Conservation (phyloP, 805 yeast genomes). For the Saturnispora zaruensis region DNA sequence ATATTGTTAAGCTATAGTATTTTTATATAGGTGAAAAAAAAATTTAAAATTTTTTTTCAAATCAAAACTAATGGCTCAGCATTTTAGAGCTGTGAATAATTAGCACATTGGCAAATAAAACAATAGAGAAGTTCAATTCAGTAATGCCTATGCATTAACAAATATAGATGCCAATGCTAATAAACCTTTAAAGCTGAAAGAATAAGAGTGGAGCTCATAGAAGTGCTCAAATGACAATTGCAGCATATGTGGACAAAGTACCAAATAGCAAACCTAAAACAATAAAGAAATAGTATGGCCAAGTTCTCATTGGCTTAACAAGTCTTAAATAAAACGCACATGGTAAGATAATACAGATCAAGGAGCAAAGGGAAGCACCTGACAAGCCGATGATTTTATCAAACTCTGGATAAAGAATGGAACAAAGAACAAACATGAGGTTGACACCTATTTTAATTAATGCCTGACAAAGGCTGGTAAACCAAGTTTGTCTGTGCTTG, state of each 20-base stretch:
- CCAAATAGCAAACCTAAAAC: constrained; percentile 42
- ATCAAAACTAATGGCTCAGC: constrained; percentile 4
- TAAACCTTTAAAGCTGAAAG: no score
- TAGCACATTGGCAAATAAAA: not conserved
- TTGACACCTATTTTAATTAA: constrained; percentile 46
- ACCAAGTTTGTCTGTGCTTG: constrained; percentile 11
- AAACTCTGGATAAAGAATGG: constrained; percentile 73
- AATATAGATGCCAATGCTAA: no score
- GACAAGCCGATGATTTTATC: constrained; percentile 76
- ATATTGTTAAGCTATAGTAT: not conserved
- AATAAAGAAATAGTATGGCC: constrained; percentile 36
- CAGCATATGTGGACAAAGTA: constrained; percentile 54
- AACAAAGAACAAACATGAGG: constrained; percentile 50
- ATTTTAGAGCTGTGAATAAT: not conserved
- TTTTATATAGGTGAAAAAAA: not conserved
- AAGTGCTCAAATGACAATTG: constrained; percentile 18
- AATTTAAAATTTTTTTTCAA: not conserved
- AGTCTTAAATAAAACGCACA: constrained; percentile 62
- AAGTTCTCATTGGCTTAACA: constrained; percentile 42
- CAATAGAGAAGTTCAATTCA: not conserved
- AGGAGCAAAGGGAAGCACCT: constrained; percentile 77
- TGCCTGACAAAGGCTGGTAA: constrained; percentile 12
- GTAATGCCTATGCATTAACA: not conserved
- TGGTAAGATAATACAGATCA: constrained; percentile 74
- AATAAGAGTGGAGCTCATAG: no score